Evolutionary conservation across 2,329 filamentous ascomycete genomes (phyloP).

Genomic region (Pseudopithomyces maydicus): DNA sequence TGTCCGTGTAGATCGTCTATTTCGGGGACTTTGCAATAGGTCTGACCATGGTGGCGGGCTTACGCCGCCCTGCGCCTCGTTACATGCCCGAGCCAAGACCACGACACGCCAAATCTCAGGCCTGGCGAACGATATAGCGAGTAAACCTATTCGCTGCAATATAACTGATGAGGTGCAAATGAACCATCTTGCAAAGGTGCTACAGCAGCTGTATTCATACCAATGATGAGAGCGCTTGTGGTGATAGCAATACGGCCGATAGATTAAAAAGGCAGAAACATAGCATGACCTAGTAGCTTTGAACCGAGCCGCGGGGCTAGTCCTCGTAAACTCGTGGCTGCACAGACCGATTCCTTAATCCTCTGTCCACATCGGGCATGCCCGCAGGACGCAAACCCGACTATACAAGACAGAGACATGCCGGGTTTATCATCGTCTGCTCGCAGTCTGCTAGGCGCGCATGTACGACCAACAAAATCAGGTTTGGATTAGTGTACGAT

Average conservation of each 20-base stretch:
- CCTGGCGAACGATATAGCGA: too few relatives aligned
- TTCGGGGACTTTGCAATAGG: constrained; percentile 1
- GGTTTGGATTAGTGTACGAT: neutral
- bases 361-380: constrained; percentile 8
- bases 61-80: constrained; percentile 1
- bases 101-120: neutral
- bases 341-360: constrained; percentile 2
- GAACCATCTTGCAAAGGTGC: neutral
- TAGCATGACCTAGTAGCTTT: neutral
- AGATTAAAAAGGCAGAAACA: neutral
- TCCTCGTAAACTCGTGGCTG: constrained; percentile 4
- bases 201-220: neutral
- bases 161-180: neutral
- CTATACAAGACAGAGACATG: constrained; percentile 3
- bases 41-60: constrained; percentile 3
- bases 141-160: too few relatives aligned
- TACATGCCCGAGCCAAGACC: constrained; percentile 5
- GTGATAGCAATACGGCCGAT: neutral
- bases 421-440: neutral
- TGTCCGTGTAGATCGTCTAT: neutral
- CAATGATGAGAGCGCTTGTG: neutral
- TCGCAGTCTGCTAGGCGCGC: neutral
- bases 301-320: neutral
- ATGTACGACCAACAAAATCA: neutral
- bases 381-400: constrained; percentile 6